Percentiles rank a stretch among this genome's conserved stretches.
Conservation (phyloP, 192 early-diverging fungal species). For the Chytriomyces sp. region DNA sequence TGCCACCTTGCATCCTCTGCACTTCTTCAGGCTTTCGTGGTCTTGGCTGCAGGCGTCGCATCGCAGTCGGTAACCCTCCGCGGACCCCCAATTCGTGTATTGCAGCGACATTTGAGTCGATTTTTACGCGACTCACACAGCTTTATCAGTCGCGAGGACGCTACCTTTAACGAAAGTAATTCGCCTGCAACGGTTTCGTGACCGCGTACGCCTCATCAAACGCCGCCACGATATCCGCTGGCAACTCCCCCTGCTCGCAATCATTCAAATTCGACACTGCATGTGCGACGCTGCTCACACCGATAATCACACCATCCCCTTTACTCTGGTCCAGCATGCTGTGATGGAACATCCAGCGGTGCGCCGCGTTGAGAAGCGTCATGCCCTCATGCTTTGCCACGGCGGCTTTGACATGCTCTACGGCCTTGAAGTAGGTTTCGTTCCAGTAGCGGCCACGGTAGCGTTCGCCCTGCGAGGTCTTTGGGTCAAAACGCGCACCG, state of each 20-base stretch:
- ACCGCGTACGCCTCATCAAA: slow-evolving; percentile 59
- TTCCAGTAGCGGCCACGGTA: slow-evolving; percentile 52
- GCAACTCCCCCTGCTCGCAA: slow-evolving; percentile 55
- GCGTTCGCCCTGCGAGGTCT: slow-evolving; percentile 35
- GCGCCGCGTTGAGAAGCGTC: slow-evolving; percentile 40
- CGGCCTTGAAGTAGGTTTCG: slow-evolving; percentile 54
- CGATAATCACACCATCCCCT: slow-evolving; percentile 54
- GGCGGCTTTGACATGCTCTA: slow-evolving; percentile 47
- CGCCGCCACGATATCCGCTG: slow-evolving; percentile 49
- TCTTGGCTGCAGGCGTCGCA: too few relatives aligned
- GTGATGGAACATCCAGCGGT: slow-evolving; percentile 53
- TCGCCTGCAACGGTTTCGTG: slow-evolving; percentile 29
- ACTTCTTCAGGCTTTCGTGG: too few relatives aligned
- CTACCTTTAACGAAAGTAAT: slow-evolving; percentile 29
- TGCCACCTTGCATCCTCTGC: too few relatives aligned
- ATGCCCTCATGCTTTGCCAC: slow-evolving; percentile 38
- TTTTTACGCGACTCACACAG: too few relatives aligned
- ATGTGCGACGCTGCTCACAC: slow-evolving; percentile 49
- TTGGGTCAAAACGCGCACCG: slow-evolving; percentile 40
- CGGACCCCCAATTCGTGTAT: too few relatives aligned
- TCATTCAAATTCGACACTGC: slow-evolving; percentile 52
- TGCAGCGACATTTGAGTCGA: too few relatives aligned
- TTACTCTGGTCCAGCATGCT: slow-evolving; percentile 38
- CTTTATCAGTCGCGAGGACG: too few relatives aligned
- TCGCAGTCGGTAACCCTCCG: too few relatives aligned